Conservation (phyloP, 2,329 filamentous ascomycete species). For the Xylaria sp. region DNA sequence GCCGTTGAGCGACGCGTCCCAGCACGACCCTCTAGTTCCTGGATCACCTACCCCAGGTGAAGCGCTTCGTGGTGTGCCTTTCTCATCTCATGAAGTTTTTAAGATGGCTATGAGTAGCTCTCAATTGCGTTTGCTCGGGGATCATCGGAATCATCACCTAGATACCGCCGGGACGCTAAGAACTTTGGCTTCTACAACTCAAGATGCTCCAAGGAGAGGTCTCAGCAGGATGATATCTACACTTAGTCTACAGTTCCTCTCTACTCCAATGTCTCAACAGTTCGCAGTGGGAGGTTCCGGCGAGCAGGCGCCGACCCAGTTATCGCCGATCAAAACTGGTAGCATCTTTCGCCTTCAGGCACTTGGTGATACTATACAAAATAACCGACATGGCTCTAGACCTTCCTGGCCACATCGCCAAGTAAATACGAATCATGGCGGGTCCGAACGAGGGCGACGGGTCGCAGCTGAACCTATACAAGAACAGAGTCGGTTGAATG, state of each 20-base stretch:
- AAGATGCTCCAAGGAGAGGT: constrained; percentile 11
- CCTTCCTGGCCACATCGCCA: neutral
- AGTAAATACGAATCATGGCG: neutral
- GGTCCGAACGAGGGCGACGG: neutral
- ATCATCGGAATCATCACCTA: constrained; percentile 17
- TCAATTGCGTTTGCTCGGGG: constrained; percentile 20
- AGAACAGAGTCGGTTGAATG: neutral
- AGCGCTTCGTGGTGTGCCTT: constrained; percentile 22
- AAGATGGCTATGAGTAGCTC: constrained; percentile 19
- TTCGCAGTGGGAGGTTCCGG: neutral
- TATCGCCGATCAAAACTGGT: constrained; percentile 26
- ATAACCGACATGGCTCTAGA: constrained; percentile 20
- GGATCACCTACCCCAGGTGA: constrained; percentile 28
- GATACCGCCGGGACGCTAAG: constrained; percentile 18
- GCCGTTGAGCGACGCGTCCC: constrained; percentile 26
- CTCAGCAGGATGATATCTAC: constrained; percentile 21
- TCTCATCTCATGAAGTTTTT: constrained; percentile 25
- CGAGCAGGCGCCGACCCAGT: neutral
- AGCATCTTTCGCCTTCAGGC: constrained; percentile 33
- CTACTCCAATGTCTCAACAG: neutral
- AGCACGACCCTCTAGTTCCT: constrained; percentile 15
- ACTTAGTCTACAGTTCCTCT: constrained; percentile 24
- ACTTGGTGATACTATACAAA: constrained; percentile 30
- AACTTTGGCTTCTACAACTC: neutral
- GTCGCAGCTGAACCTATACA: neutral